Conservation (phyloP, 2,329 filamentous ascomycete genomes). For the Cercospora nicotianae region DNA sequence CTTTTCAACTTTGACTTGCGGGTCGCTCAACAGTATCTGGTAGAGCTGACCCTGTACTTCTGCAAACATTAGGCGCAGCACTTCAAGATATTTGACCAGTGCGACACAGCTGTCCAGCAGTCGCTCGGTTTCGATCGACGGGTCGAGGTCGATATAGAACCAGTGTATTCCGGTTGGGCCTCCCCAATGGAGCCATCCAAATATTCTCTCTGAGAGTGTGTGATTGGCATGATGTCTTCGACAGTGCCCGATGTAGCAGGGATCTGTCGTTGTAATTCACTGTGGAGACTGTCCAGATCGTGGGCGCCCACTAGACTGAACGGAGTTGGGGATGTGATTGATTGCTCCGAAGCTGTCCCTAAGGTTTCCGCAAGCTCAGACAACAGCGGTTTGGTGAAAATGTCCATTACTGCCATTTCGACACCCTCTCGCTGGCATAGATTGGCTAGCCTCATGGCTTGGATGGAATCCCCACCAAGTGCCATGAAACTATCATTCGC, state of each 20-base stretch:
- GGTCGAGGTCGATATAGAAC: background rate
- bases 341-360: background rate
- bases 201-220: constrained; percentile 3
- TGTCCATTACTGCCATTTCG: constrained; percentile 33
- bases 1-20: background rate
- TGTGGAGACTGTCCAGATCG: background rate
- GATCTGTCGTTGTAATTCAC: background rate
- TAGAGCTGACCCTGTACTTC: background rate
- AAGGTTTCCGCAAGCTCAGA: background rate
- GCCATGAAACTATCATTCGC: constrained; percentile 46
- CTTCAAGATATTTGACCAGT: background rate
- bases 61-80: background rate
- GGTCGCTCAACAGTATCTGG: background rate
- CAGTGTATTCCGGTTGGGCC: background rate
- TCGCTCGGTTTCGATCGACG: background rate
- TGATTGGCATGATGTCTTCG: background rate
- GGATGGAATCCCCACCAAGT: constrained; percentile 41
- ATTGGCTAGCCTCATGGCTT: constrained; percentile 12
- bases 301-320: background rate
- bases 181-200: background rate
- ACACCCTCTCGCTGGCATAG: background rate
- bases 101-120: background rate
- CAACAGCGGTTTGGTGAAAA: constrained; percentile 37
- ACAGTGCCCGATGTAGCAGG: background rate
- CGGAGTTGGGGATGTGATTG: background rate